phyloP scores from a whole-genome alignment of 1,139 yeast genomes.

The Geotrichum phurueaensis region DNA sequence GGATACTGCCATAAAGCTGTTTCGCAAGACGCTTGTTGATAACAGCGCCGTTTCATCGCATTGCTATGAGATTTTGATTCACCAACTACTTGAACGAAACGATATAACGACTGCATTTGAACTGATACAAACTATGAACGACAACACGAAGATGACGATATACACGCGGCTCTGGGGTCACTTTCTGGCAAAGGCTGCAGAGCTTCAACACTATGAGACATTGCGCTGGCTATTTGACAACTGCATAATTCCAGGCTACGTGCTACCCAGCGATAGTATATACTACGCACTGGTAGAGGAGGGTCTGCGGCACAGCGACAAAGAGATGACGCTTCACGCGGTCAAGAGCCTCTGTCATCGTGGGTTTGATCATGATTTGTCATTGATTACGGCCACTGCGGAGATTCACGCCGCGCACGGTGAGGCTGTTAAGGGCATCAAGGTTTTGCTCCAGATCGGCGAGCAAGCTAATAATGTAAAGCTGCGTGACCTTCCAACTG shows the following conservation, averaged over 20 bases:
- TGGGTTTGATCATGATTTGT: slow-evolving; percentile 8
- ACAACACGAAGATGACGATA: slow-evolving; percentile 16
- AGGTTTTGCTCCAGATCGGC: slow-evolving; percentile 8
- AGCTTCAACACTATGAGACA: slow-evolving; percentile 24
- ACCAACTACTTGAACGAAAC: slow-evolving; percentile 25
- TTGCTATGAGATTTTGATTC: slow-evolving; percentile 29
- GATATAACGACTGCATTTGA: slow-evolving; percentile 32
- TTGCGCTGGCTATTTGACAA: slow-evolving; percentile 30
- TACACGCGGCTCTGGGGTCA: slow-evolving; percentile 36
- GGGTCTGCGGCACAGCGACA: slow-evolving; percentile 27
- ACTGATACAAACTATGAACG: slow-evolving; percentile 25
- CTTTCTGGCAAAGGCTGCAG: slow-evolving; percentile 28
- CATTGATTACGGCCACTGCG: slow-evolving; percentile 4
- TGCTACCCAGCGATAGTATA: slow-evolving; percentile 31
- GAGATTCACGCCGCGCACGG: slow-evolving; percentile 7
- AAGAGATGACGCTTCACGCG: slow-evolving; percentile 8
- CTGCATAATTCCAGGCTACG: slow-evolving; percentile 32
- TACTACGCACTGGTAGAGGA: slow-evolving; percentile 28
- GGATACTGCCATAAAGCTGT: slow-evolving; percentile 27
- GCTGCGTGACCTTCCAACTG: slow-evolving; percentile 8
- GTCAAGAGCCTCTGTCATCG: slow-evolving; percentile 9
- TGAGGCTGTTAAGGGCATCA: neutral
- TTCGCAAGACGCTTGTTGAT: slow-evolving; percentile 26
- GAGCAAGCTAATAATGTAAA: slow-evolving; percentile 3
- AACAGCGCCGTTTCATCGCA: slow-evolving; percentile 22